Percentiles rank a stretch among this genome's conserved stretches.
These are phyloP conservation scores for Eimeria brunetti DNA, from an alignment of 169 alveolate genomes.

Conservation along the genomic window DNA sequence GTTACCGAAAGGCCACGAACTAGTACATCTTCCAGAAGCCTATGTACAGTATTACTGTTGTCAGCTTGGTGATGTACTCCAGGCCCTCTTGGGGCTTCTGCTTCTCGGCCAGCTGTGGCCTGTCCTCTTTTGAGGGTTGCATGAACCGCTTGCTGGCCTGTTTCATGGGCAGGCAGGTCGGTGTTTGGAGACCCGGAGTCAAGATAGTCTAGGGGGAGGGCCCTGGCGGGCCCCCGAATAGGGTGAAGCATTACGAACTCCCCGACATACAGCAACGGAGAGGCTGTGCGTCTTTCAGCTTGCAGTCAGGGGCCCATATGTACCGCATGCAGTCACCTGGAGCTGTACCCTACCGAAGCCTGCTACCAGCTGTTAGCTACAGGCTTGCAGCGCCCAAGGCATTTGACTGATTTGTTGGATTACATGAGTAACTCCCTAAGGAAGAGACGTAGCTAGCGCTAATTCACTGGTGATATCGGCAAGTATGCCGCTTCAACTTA, in stretches of 20 bases:
- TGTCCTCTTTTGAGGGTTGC: background rate
- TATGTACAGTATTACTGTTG: background rate
- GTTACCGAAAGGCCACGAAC: constrained; percentile 33
- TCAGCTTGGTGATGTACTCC: background rate
- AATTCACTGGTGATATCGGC: background rate
- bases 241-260: constrained; percentile 21
- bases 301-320: constrained; percentile 9
- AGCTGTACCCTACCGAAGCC: background rate
- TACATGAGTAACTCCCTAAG: background rate
- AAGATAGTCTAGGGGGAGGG: constrained; percentile 2
- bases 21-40: background rate
- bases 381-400: background rate
- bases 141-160: background rate
- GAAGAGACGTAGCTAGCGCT: background rate
- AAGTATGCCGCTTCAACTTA: background rate
- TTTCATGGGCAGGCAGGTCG: background rate
- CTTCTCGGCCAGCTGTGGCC: background rate
- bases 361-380: background rate
- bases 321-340: background rate
- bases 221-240: constrained; percentile 5
- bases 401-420: background rate
- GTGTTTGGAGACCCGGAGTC: background rate
- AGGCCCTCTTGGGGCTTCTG: background rate
- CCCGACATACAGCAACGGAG: background rate
- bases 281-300: background rate